A percentile compares a stretch with the other conserved stretches of the same genome.
These are phyloP conservation scores for Trichoderma atroviride DNA, from an alignment of 2,329 filamentous ascomycete genomes.

Conservation along the genomic window DNA sequence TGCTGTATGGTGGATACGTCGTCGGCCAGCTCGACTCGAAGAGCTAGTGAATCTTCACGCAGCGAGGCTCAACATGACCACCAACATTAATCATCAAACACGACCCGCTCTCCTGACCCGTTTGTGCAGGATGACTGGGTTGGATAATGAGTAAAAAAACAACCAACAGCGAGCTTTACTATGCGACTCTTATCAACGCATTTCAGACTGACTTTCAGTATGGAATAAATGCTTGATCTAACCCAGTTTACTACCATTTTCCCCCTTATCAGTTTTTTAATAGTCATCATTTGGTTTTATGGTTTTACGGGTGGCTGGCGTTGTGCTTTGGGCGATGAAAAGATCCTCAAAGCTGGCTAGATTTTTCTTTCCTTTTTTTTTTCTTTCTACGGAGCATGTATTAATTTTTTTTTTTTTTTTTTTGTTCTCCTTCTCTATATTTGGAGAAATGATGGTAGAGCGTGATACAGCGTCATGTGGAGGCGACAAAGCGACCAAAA, in stretches of 20 bases:
- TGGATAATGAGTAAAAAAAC: not conserved
- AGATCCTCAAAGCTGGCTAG: not conserved
- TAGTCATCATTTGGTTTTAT: not conserved
- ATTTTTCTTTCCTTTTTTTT: not conserved
- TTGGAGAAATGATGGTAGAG: not conserved
- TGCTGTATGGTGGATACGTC: conserved; percentile 41
- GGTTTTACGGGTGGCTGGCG: not conserved
- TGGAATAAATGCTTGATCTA: not conserved
- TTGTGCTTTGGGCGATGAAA: not conserved
- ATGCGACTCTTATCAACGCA: not conserved
- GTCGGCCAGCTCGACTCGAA: conserved; percentile 42
- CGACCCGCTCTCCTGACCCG: not conserved
- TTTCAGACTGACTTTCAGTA: not conserved
- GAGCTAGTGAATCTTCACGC: conserved; percentile 41
- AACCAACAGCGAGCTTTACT: not conserved
- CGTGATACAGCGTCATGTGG: not conserved
- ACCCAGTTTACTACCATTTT: not conserved
- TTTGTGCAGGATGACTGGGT: not conserved
- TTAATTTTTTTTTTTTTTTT: not conserved
- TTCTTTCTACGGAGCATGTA: not conserved
- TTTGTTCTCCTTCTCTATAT: not conserved
- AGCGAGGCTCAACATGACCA: conserved; percentile 28
- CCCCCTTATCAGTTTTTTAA: not conserved
- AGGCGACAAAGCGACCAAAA: not conserved
- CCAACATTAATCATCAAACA: conserved; percentile 3